These are phyloP conservation scores for Erodium moschatum DNA, from an alignment of 441 rosid species.

Conservation along the genomic window DNA sequence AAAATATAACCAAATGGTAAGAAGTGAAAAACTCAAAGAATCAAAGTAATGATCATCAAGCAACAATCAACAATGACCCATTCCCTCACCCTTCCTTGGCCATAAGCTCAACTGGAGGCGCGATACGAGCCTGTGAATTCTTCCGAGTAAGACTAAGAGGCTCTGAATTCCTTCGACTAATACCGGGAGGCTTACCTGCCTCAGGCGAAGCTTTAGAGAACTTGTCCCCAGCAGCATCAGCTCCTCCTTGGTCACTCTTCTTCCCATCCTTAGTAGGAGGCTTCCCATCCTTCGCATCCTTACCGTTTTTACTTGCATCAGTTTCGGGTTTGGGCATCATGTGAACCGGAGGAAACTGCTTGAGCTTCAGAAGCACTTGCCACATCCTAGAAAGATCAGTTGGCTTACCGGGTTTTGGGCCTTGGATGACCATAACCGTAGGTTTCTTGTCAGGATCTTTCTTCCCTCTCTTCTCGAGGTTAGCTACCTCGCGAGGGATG, in stretches of 20 bases:
- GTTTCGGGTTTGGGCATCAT: background rate
- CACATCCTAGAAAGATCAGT: conserved; percentile 87
- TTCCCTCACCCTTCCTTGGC: no score
- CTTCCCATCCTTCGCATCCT: background rate
- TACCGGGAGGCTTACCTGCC: no score
- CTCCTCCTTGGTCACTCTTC: background rate
- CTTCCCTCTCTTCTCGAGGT: conserved; percentile 69
- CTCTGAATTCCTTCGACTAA: no score
- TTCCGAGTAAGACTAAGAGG: no score
- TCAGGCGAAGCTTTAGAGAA: background rate
- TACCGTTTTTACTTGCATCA: no score
- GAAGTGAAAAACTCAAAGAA: no score
- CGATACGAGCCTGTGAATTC: no score
- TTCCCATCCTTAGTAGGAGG: background rate
- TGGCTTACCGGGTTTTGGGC: conserved; percentile 94
- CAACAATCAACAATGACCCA: no score
- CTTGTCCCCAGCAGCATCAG: background rate
- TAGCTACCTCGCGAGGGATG: conserved; percentile 75
- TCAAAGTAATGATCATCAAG: no score
- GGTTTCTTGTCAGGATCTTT: conserved; percentile 74
- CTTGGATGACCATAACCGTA: conserved; percentile 52
- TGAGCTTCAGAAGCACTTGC: conserved; percentile 38
- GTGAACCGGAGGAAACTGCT: background rate
- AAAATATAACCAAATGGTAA: no score
- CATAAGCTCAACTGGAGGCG: no score